Evolutionary conservation across 495 filamentous ascomycete genomes (phyloP).

Genomic region (Aspergillus olivimuriae): DNA sequence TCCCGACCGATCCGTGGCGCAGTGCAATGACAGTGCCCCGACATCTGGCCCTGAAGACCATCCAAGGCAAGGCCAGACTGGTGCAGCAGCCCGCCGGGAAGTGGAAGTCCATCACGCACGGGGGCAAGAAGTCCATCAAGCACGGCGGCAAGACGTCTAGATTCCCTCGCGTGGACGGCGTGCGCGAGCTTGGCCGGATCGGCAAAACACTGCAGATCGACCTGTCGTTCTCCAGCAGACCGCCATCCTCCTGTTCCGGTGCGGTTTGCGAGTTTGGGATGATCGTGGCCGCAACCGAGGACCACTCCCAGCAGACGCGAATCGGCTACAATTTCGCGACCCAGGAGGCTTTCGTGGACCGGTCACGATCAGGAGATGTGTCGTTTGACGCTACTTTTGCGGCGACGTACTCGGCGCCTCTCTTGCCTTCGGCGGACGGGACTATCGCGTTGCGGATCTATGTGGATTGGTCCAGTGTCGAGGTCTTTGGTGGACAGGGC

Average conservation of each 20-base stretch:
- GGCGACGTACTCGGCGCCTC: constrained; percentile 19
- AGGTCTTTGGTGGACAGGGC: constrained; percentile 28
- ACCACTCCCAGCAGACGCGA: constrained; percentile 34
- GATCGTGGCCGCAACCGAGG: constrained; percentile 14
- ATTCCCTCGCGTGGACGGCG: not conserved
- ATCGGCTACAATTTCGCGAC: constrained; percentile 39
- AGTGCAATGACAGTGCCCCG: constrained; percentile 46
- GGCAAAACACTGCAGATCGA: constrained; percentile 19
- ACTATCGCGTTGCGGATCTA: constrained; percentile 20
- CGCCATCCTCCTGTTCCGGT: not conserved
- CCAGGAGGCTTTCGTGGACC: constrained; percentile 26
- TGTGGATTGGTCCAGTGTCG: constrained; percentile 30
- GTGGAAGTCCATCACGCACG: constrained; percentile 11
- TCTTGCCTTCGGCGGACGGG: constrained; percentile 10
- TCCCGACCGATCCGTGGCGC: constrained; percentile 41
- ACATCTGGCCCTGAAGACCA: constrained; percentile 25
- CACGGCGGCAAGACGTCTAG: not conserved
- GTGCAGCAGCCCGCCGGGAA: constrained; percentile 19
- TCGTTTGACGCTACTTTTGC: constrained; percentile 24
- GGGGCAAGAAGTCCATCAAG: constrained; percentile 9
- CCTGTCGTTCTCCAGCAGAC: constrained; percentile 17
- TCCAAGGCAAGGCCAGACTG: constrained; percentile 11
- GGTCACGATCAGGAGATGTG: constrained; percentile 20
- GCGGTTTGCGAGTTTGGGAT: constrained; percentile 18
- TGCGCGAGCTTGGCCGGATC: not conserved